Percentiles rank a stretch among this genome's conserved stretches.
Evolutionary conservation across 306 rosid genomes (phyloP).

Genomic region (Fragaria ananassa): DNA sequence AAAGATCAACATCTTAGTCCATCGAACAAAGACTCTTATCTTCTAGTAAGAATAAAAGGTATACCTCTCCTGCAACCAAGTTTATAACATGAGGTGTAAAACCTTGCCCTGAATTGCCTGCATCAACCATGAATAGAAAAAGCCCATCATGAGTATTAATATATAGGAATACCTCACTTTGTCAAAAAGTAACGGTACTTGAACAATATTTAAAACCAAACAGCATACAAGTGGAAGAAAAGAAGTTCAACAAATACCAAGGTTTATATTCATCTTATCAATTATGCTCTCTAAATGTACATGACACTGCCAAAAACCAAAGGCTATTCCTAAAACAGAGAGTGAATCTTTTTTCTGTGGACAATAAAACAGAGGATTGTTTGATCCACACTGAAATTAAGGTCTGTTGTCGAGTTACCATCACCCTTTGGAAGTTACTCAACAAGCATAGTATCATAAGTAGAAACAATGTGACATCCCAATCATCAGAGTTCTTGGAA

Average conservation of each 20-base stretch:
- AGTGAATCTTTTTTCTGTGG: background rate
- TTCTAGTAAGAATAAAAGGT: slow-evolving; percentile 21
- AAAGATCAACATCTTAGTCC: background rate
- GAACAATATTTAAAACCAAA: background rate
- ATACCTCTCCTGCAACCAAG: slow-evolving; percentile 91
- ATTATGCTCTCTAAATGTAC: background rate
- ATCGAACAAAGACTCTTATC: background rate
- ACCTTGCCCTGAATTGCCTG: slow-evolving; percentile 86
- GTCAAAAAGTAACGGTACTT: background rate
- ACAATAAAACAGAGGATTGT: background rate
- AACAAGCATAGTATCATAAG: background rate
- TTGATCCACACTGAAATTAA: background rate
- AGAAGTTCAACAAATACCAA: background rate
- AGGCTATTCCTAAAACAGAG: background rate
- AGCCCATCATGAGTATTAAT: slow-evolving; percentile 17
- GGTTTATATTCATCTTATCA: background rate
- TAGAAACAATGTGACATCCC: background rate
- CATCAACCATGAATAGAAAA: slow-evolving; percentile 31
- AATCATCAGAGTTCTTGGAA: background rate
- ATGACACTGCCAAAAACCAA: background rate
- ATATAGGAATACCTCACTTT: background rate
- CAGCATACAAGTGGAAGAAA: background rate
- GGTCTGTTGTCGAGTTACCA: background rate
- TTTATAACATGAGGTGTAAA: slow-evolving; percentile 74
- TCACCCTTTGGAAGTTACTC: background rate